These are phyloP conservation scores for Alternaria rosae DNA, from an alignment of 2,329 filamentous ascomycete species.

Conservation along the genomic window DNA sequence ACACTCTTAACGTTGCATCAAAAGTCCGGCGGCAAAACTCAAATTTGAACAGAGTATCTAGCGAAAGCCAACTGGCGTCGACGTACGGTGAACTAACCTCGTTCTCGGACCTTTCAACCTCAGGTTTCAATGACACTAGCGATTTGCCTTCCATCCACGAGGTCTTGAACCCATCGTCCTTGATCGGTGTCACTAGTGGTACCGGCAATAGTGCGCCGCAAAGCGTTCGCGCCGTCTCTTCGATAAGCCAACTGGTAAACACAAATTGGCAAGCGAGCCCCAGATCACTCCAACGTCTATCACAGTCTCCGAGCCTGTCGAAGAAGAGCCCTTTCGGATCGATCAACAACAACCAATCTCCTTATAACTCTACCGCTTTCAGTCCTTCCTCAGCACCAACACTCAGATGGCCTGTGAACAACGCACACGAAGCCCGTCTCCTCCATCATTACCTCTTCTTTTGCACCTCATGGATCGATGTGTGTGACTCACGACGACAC, in stretches of 20 bases:
- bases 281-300: constrained; percentile 14
- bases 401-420: constrained; percentile 35
- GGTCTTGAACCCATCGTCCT: constrained; percentile 18
- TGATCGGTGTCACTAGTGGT: not conserved
- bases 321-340: constrained; percentile 25
- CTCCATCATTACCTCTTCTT: constrained; percentile 41
- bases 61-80: not conserved
- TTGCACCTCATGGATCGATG: constrained; percentile 41
- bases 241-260: constrained; percentile 10
- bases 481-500: constrained; percentile 35
- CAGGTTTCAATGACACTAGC: constrained; percentile 16
- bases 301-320: constrained; percentile 5
- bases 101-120: constrained; percentile 14
- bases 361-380: constrained; percentile 36
- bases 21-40: not conserved
- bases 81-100: constrained; percentile 14
- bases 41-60: not conserved
- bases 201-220: constrained; percentile 7
- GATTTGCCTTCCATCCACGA: constrained; percentile 28
- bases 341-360: constrained; percentile 27
- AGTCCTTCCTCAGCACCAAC: constrained; percentile 29
- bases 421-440: constrained; percentile 34
- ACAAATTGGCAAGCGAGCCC: constrained; percentile 22
- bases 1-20: constrained; percentile 9
- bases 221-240: constrained; percentile 6